Conservation (phyloP, 2,329 filamentous ascomycete species). For the Colletotrichum falcatum region DNA sequence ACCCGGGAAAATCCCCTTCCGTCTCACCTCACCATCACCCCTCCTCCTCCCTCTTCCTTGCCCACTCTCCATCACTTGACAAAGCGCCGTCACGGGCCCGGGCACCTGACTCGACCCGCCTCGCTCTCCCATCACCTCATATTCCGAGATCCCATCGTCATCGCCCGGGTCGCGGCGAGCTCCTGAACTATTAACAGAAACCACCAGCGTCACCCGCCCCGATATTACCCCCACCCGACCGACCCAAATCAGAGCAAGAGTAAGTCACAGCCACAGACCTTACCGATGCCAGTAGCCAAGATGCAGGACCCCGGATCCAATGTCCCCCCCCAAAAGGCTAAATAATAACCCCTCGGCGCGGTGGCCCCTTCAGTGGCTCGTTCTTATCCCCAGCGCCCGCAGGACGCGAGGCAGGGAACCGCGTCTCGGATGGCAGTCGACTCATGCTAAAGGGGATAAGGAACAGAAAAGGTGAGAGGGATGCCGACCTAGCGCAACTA, state of each 20-base stretch:
- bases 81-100: not conserved
- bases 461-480: not conserved
- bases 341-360: not conserved
- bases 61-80: not conserved
- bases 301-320: not conserved
- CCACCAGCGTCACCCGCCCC: not conserved
- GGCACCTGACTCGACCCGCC: constrained; percentile 2
- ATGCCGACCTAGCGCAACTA: not conserved
- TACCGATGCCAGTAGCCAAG: not conserved
- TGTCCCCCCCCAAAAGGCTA: too few species aligned
- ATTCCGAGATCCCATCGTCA: not conserved
- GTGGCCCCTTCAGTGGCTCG: not conserved
- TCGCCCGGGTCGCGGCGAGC: too few species aligned
- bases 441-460: not conserved
- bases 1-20: not conserved
- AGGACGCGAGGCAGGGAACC: not conserved
- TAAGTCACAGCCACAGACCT: not conserved
- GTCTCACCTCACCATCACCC: not conserved
- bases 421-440: not conserved
- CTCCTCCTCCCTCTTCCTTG: not conserved
- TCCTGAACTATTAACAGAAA: not conserved
- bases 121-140: not conserved
- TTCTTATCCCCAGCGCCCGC: not conserved
- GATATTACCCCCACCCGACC: not conserved
- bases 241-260: too few species aligned